These are phyloP conservation scores for Typha latifolia DNA, from an alignment of 176 grass and related monocot genomes.

Conservation along the genomic window DNA sequence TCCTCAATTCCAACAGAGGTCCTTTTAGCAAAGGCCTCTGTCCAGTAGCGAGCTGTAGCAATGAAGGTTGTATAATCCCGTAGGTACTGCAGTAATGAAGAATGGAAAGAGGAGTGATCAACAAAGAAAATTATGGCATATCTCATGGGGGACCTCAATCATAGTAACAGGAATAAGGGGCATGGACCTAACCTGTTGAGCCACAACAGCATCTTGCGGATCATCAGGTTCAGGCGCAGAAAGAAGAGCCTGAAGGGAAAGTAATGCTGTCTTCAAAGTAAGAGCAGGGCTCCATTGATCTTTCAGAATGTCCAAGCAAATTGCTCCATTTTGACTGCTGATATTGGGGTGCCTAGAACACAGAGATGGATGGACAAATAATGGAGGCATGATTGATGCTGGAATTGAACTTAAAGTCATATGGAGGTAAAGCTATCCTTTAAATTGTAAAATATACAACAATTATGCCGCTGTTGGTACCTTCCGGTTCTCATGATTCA, in stretches of 20 bases:
- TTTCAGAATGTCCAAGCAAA: constrained; percentile 99
- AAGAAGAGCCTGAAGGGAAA: constrained; percentile 93
- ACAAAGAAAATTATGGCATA: neutral
- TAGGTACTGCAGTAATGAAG: constrained; percentile 46
- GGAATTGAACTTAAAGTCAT: neutral
- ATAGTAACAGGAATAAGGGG: constrained; percentile 6
- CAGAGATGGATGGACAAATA: constrained; percentile 23
- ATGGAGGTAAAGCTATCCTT: too few species aligned
- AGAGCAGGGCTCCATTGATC: constrained; percentile 99
- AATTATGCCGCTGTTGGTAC: too few species aligned
- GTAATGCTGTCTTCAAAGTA: constrained; percentile 82
- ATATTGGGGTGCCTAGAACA: constrained; percentile 95
- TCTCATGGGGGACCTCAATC: neutral
- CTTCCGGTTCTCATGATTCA: too few species aligned
- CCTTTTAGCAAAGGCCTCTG: constrained; percentile 80
- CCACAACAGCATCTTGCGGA: constrained; percentile 96
- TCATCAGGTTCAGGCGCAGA: constrained; percentile 90
- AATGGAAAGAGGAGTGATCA: neutral
- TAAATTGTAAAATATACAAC: too few species aligned
- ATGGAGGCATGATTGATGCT: constrained; percentile 5
- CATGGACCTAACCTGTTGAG: constrained; percentile 62
- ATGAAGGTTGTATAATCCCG: constrained; percentile 60
- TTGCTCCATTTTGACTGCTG: constrained; percentile 97
- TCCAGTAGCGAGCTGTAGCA: constrained; percentile 89
- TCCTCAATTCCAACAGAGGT: constrained; percentile 75